phyloP scores from a whole-genome alignment of 148 eudicot genomes.

The Vaccinium myrtillus region DNA sequence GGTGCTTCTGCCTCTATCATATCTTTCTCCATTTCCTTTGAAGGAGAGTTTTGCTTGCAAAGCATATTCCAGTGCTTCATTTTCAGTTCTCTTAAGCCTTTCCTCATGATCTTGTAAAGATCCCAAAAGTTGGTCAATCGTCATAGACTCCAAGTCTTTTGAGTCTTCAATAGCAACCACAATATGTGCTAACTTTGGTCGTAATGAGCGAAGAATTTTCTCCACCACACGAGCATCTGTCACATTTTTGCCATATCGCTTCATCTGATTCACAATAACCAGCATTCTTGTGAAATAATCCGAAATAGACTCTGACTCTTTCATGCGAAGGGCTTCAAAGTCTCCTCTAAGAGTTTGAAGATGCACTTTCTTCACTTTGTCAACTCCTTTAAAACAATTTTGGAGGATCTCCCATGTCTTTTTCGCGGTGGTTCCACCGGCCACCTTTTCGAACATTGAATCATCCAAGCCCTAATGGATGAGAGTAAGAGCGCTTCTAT shows the following conservation, averaged over 20 bases:
- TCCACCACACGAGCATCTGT: background rate
- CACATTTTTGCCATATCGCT: background rate
- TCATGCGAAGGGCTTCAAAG: background rate
- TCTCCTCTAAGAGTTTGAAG: background rate
- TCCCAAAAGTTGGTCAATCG: background rate
- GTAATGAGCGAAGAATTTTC: background rate
- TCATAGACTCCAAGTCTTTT: background rate
- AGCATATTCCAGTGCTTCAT: background rate
- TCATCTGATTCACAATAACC: background rate
- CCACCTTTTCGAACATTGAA: background rate
- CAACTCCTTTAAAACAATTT: background rate
- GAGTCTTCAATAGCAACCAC: background rate
- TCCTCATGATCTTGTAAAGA: background rate
- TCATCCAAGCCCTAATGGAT: background rate
- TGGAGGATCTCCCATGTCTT: background rate
- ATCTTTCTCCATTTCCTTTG: background rate
- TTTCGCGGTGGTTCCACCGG: background rate
- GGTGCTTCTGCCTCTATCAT: background rate
- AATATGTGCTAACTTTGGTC: background rate
- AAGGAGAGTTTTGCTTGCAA: slow-evolving; percentile 4
- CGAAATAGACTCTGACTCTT: background rate
- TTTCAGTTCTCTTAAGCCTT: background rate
- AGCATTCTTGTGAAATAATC: background rate
- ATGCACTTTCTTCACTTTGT: background rate
- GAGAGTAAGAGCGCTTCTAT: background rate